Evolutionary conservation across 768 basidiomycete genomes (phyloP), one percentile per base, ranked within the genome.

Genomic region (Rhizopogon vinicolor): DNA sequence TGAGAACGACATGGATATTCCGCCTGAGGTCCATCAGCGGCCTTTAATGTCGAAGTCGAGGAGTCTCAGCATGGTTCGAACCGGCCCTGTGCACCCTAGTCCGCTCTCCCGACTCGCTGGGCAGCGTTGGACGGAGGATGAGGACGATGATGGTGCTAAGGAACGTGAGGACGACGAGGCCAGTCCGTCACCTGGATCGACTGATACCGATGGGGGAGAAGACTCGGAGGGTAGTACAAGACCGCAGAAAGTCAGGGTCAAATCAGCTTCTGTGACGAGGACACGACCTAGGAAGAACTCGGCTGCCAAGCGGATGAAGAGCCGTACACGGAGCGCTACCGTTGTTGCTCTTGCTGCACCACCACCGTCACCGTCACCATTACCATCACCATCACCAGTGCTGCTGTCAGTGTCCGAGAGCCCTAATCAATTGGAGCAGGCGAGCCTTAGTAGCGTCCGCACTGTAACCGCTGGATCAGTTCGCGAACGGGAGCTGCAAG

Each of bases 391-490:
- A 16, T 55, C 56, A 5, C 49, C 51, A 50, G 41, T 50, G 35
- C 28, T 29, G 13, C 28, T 29, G 8, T 7, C 35, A 37, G 22
- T 12, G 2, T 50, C 52, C 8, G 25, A 33, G 9, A 50, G 55
- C 13, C 54, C 60, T 44, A 62, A 62, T 39, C 68, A 42, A 52
- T 64, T 61, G 5, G 80, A 78, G 53, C 79, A 77, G 40, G 76
- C 78, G 16, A 89, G 88, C 2, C 73, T 72, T 18, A 87, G 84
- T 64, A 91, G 89, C 58, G 77, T 89, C 31, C 79, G 81, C 16
- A 92, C 91, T 0, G 84, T 92, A 5, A 82, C 80, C 28, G 87
- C 81, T 2, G 78, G 68, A 7, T 84, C 85, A 35, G 52, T 74
- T 12, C 72, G 74, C 0, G 70, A 74, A 46, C 69, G 63, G 45